Base-by-base conservation (phyloP, 2,329 filamentous ascomycete genomes). In the Plenodomus lindquistii region DNA sequence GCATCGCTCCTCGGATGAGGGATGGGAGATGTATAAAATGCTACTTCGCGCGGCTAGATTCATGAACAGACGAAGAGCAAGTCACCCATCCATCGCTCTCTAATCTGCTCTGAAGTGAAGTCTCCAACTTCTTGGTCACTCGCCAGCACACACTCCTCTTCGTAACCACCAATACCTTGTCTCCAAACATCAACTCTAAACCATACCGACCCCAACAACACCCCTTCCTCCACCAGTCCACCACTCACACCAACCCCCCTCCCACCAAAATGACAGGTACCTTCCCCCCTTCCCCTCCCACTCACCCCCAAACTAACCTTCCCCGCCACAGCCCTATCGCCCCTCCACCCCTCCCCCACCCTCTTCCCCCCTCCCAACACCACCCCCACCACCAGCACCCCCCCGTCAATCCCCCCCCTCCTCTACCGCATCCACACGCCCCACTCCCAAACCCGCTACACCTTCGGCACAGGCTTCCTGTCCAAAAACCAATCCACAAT, bases 401-500 rank as follows among this genome's bases (percentile, higher is more conserved):
- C 54, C 57, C 17, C n/a, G n/a, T 41, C 47, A 20, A 59, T 70
- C 34, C 67, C 67, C 1, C 5, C 55, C 8, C 37, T 59, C 5
- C 63, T 71, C 46, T 71, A 67, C 55, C 66, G 69, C 20, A 54
- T 70, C 3, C 65, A 71, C 39, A 63, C 55, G 37, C 24, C 55
- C 24, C 42, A 37, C 5, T 56, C 66, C 0, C 69, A 70, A 57
- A 70, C 69, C 8, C 55, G 54, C 2, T 71, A 70, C 56, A 39
- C 57, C 20, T 68, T 67, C 56, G 42, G 48, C 37, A 60, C 54
- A 0, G 69, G 69, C 42, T 71, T 71, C 59, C 53, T 44, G 22
- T 50, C 67, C 4, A 70, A 70, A 21, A 71, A 71, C 54, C 69
- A 70, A 45, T 65, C 65, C 40, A 71, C 69, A 1, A 65, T 70